Percentiles rank a stretch among this genome's conserved stretches.
Conservation (phyloP, 2,329 filamentous ascomycete species). For the Colletotrichum zoysiae region DNA sequence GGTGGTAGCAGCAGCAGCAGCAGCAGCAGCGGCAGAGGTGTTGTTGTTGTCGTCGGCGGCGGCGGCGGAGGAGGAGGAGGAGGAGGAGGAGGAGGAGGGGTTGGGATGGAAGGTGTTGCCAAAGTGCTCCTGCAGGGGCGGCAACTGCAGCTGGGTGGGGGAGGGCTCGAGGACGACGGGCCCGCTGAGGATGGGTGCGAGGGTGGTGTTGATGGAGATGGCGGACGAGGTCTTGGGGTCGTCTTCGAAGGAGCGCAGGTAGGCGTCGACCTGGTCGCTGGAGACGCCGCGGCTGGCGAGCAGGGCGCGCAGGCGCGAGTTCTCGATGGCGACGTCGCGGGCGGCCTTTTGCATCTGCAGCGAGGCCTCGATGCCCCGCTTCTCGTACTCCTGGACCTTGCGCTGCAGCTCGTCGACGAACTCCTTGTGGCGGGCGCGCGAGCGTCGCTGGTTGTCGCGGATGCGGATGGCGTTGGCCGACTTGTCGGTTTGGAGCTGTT, state of each 20-base stretch:
- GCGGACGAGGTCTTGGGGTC: conserved; percentile 45
- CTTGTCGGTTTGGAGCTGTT: conserved; percentile 41
- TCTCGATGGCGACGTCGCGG: conserved; percentile 62
- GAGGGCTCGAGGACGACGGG: conserved; percentile 30
- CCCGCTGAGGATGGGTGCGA: conserved; percentile 29
- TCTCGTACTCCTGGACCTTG: conserved; percentile 61
- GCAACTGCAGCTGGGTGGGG: conserved; percentile 24
- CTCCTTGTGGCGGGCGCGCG: conserved; percentile 63
- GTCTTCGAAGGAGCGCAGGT: conserved; percentile 53
- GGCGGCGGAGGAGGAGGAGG: too few species aligned
- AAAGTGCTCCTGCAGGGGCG: conserved; percentile 36
- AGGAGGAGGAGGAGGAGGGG: background rate
- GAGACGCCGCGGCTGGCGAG: conserved; percentile 56
- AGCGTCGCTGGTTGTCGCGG: conserved; percentile 67
- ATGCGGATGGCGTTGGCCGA: conserved; percentile 51
- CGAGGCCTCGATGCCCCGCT: conserved; percentile 61
- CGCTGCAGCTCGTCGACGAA: conserved; percentile 62
- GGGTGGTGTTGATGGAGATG: conserved; percentile 20
- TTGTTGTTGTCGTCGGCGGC: too few species aligned
- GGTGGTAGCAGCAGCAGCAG: too few species aligned
- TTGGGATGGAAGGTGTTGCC: conserved; percentile 23
- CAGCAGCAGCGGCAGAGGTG: background rate
- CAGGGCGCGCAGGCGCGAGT: conserved; percentile 58
- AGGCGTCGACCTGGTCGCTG: conserved; percentile 55
- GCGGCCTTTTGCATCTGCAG: conserved; percentile 67